Evolutionary conservation across 1,139 yeast species (phyloP), one percentile per base, ranked within the genome.

Genomic region (Diutina pseudorugosa): DNA sequence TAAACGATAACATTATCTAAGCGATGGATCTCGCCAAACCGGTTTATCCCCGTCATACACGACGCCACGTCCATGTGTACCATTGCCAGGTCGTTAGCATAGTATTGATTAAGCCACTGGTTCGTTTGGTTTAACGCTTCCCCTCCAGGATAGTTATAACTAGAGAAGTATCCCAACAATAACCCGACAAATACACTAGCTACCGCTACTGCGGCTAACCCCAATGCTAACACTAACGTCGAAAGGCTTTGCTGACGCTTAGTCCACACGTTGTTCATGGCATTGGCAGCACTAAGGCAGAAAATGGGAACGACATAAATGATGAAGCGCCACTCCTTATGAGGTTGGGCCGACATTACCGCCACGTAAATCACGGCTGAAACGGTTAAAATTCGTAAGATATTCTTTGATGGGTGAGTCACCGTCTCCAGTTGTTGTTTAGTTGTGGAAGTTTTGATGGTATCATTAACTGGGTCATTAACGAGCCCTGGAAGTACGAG

Each of bases 291-390:
- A 45, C 77, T 65, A 41, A 84, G 61, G 0, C 85, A 79, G 54
- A 88, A 65, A 0, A 85, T 71, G 2, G 98, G 97, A 11, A 84
- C 68, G 0, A 82, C 71, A 62, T 91, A 93, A 16, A 85, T 70
- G 52, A 93, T 80, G 60, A 91, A 93, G 59, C 98, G 77, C 96
- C 96, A 89, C 70, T 93, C 98, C 65, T 91, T 93, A 60, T 91
- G 98, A 1, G 95, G 93, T 64, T 86, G 95, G 53, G 84, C 65
- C 0, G 97, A 90, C 76, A 90, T 76, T 2, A 79, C 63, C 2
- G 71, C 59, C 33, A 89, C 74, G 62, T 71, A 91, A 11, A 79
- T 52, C 2, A 82, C 42, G 0, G 85, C 68, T 0, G 89, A 70
- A 4, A 65, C 50, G 41, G 62, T 64, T 48, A 73, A 60, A 30